A percentile compares a stretch with the other conserved stretches of the same genome.
These are phyloP conservation scores for Kwoniella botswanensis DNA, from an alignment of 768 basidiomycete species.

Conservation along the genomic window DNA sequence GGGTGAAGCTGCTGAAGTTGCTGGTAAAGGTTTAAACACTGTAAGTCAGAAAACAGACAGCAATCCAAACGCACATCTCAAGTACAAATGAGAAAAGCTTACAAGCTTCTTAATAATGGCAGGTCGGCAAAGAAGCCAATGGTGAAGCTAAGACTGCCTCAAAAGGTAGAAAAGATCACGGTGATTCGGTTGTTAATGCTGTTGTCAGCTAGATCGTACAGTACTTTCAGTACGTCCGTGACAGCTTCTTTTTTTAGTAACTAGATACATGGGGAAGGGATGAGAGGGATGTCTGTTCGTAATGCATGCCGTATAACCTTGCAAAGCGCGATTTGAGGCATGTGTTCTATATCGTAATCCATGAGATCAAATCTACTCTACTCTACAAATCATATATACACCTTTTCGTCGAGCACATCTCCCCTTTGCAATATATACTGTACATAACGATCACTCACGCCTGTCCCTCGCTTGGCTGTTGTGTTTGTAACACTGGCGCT, in stretches of 20 bases:
- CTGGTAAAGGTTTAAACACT: conserved; percentile 18
- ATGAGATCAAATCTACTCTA: no score
- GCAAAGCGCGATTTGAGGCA: background rate
- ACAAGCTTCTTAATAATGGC: background rate
- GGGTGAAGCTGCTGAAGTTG: conserved; percentile 13
- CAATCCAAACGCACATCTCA: background rate
- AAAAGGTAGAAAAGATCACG: conserved; percentile 12
- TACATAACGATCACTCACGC: no score
- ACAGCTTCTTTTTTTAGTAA: no score
- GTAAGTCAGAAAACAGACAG: conserved; percentile 4
- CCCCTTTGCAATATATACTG: no score
- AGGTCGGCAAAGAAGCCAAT: conserved; percentile 26
- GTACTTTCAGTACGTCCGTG: no score
- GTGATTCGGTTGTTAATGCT: conserved; percentile 16
- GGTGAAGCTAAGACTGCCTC: conserved; percentile 6
- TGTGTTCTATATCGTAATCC: no score
- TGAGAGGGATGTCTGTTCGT: conserved; percentile 2
- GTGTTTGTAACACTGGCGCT: background rate
- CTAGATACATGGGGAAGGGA: background rate
- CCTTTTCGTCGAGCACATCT: no score
- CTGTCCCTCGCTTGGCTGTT: no score
- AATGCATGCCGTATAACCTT: conserved; percentile 15
- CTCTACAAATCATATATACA: no score
- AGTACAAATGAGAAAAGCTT: background rate
- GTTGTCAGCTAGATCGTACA: conserved; percentile 7